Evolutionary conservation across 108 stramenopile genomes (phyloP).

Genomic region (Skeletonema grethae): DNA sequence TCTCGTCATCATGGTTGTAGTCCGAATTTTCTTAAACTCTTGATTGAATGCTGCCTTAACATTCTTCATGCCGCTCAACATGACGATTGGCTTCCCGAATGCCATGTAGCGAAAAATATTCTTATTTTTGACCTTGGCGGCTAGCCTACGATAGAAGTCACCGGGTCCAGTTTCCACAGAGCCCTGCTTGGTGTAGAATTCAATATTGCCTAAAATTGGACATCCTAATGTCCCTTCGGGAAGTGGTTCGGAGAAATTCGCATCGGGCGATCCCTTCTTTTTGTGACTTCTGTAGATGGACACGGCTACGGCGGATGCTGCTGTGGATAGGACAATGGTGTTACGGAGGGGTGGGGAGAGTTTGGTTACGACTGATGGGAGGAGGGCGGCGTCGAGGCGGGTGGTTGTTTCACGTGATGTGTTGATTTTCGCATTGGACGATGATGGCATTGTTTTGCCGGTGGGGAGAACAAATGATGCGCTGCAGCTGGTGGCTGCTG

Average conservation of each 20-base stretch:
- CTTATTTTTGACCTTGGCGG: slow-evolving; percentile 3
- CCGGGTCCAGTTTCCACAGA: slow-evolving; percentile 27
- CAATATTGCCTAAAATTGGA: not conserved
- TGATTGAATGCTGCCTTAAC: slow-evolving; percentile 43
- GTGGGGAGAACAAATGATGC: not conserved
- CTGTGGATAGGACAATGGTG: slow-evolving; percentile 1
- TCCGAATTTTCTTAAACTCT: slow-evolving; percentile 45
- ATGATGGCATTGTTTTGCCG: not conserved
- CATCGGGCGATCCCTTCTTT: not conserved
- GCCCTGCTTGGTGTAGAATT: not conserved
- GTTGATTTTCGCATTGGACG: not conserved
- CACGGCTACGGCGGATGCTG: not conserved
- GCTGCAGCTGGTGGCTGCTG: not conserved
- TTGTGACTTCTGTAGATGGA: not conserved
- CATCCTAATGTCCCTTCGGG: not conserved
- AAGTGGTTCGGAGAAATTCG: not conserved
- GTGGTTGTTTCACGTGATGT: not conserved
- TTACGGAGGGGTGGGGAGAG: slow-evolving; percentile 2
- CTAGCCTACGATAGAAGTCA: slow-evolving; percentile 26
- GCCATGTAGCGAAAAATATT: slow-evolving; percentile 26
- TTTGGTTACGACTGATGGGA: slow-evolving; percentile 1
- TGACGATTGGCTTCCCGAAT: slow-evolving; percentile 34
- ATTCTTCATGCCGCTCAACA: slow-evolving; percentile 46
- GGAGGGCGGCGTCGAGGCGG: not conserved
- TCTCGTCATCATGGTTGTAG: not conserved